A percentile compares a stretch with the other conserved stretches of the same genome.
These are phyloP conservation scores for Phytopythium vexans DNA, from an alignment of 352 stramenopile species.

Conservation along the genomic window DNA sequence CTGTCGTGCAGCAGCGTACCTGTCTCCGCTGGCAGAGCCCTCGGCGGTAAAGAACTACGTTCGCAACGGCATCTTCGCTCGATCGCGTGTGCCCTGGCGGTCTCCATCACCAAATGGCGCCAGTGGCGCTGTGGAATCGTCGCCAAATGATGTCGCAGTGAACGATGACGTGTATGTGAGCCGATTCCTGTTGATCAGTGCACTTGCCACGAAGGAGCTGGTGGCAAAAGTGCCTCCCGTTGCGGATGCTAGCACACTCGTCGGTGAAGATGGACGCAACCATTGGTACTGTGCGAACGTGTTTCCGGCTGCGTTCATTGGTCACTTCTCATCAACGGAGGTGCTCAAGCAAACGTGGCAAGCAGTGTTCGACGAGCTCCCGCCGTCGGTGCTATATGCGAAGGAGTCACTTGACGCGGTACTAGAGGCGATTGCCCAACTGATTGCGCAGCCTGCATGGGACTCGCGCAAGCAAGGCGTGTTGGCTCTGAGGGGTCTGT, in stretches of 20 bases:
- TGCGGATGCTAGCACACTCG: conserved; percentile 25
- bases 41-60: conserved; percentile 51
- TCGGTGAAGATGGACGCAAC: conserved; percentile 38
- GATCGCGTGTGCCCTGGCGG: conserved; percentile 12
- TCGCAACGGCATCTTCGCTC: conserved; percentile 66
- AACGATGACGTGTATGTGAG: conserved; percentile 30
- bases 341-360: conserved; percentile 51
- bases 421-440: conserved; percentile 34
- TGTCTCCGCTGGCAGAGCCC: conserved; percentile 56
- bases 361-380: conserved; percentile 60
- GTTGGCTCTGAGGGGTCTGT: conserved; percentile 57
- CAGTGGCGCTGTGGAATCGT: background rate
- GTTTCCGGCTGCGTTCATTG: conserved; percentile 73
- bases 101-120: background rate
- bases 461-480: conserved; percentile 70
- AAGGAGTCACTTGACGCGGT: conserved; percentile 40
- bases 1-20: conserved; percentile 65
- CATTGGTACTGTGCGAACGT: conserved; percentile 66
- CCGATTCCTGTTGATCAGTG: conserved; percentile 68
- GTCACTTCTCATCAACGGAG: conserved; percentile 55
- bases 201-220: conserved; percentile 64
- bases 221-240: conserved; percentile 58
- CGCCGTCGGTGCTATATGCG: conserved; percentile 56
- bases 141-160: background rate
- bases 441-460: conserved; percentile 71